Base-by-base conservation (phyloP, 441 rosid species). In the Erodium texanum region DNA sequence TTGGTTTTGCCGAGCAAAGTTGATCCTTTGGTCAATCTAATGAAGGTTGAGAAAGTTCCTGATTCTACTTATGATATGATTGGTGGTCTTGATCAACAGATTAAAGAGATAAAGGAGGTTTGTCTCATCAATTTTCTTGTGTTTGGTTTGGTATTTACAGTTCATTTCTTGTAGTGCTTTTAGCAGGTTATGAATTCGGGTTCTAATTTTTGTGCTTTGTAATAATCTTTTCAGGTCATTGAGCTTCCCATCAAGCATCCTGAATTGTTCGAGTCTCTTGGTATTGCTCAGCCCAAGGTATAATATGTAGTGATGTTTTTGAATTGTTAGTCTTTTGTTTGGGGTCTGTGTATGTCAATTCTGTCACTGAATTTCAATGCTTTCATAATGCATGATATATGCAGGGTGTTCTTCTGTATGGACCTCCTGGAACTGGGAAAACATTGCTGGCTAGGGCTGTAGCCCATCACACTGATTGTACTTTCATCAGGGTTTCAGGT, bases 401-500 rank as follows among this genome's bases (percentile, higher is more conserved):
- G 62, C 23, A 90, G 98, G 98, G 98, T 64, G 98, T 90, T 70
- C 78, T 93, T 77, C 79, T 93, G n/a, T 93, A 93, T 82, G 98
- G 98, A 27, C 98, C 98, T 32, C 98, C 98, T 68, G 97, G 98
- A 72, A 93, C 98, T 19, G 97, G 98, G 48, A 93, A 93, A 81
- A 93, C 98, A 16, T 76, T 93, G 68, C 74, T 93, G 85, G 97
- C 98, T 62, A 84, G 98, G 75, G 97, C 97, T 38, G 97, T 93
- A 71, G 97, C 97, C 34, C 99, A 93, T 82, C 99, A 90, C 81
- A 90, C 93, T 62, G 96, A 91, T 79, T 93, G 97, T 80, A 93
- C 97, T 32, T 93, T 93, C 78, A 93, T 93, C 75, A 87, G 99
- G 90, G 97, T 93, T 72, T 93, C 95, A 77, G 97, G 97, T 65